A percentile compares a stretch with the other conserved stretches of the same genome.
phyloP scores from a whole-genome alignment of 352 stramenopile species.

The Phytophthora megakarya region DNA sequence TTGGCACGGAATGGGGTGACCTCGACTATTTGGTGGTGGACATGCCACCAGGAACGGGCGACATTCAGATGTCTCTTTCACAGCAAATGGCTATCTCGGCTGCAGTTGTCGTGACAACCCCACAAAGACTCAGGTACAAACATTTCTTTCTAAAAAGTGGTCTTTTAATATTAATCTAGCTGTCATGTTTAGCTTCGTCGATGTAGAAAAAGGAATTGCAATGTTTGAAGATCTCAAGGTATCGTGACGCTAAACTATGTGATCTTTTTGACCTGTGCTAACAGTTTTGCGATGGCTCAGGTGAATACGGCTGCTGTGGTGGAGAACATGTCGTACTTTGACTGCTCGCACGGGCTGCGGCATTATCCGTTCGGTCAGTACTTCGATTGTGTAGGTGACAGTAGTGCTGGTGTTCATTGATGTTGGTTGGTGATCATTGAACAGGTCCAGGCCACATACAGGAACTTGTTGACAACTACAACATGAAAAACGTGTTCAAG shows the following conservation, averaged over 20 bases:
- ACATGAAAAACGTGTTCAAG: conserved; percentile 87
- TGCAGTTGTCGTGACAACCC: conserved; percentile 99
- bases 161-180: background rate
- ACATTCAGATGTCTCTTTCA: conserved; percentile 98
- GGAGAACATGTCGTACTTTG: conserved; percentile 99
- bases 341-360: conserved; percentile 84
- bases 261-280: background rate
- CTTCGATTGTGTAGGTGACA: background rate
- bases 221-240: conserved; percentile 98
- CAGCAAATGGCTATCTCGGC: conserved; percentile 98
- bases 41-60: conserved; percentile 99
- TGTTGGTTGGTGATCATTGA: background rate
- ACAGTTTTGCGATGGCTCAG: conserved; percentile 33
- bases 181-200: conserved; percentile 87
- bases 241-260: background rate
- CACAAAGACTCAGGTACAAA: conserved; percentile 92
- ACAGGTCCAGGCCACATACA: conserved; percentile 74
- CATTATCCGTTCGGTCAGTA: conserved; percentile 86
- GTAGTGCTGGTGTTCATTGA: background rate
- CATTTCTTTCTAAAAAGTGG: background rate
- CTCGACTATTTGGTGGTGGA: conserved; percentile 99
- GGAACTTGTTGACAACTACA: conserved; percentile 79
- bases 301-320: conserved; percentile 97
- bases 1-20: conserved; percentile 97
- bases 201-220: conserved; percentile 98